A percentile compares a stretch with the other conserved stretches of the same genome.
Conservation (phyloP, 1,284 basidiomycete genomes). For the Volvariella surrecta region DNA sequence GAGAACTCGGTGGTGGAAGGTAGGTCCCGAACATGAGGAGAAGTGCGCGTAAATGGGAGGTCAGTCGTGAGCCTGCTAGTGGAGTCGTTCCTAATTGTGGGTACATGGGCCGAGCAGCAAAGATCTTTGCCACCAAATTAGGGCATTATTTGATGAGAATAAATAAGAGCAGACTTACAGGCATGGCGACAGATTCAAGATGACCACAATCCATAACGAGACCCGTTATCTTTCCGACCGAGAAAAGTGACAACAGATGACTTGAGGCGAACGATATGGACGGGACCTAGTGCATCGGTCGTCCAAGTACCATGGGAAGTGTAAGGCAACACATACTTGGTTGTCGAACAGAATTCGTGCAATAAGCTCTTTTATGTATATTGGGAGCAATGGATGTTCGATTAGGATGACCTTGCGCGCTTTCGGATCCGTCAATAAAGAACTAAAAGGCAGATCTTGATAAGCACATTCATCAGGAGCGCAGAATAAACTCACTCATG, state of each 20-base stretch:
- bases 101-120: conserved; percentile 79
- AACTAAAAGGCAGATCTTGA: conserved; percentile 18
- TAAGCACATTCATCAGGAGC: conserved; percentile 2
- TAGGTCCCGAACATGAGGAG: conserved; percentile 80
- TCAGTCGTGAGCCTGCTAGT: conserved; percentile 69
- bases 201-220: conserved; percentile 91
- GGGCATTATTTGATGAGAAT: conserved; percentile 1
- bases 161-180: conserved; percentile 63
- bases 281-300: conserved; percentile 53
- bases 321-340: conserved; percentile 47
- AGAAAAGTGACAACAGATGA: conserved; percentile 76
- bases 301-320: background rate
- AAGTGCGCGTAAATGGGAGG: conserved; percentile 69
- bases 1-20: conserved; percentile 64
- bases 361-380: conserved; percentile 82
- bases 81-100: conserved; percentile 77
- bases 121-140: conserved; percentile 51
- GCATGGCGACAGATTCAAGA: conserved; percentile 81
- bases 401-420: conserved; percentile 88
- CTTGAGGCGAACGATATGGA: conserved; percentile 89
- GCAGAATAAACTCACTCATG: conserved; percentile 59
- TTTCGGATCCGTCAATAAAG: conserved; percentile 88
- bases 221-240: conserved; percentile 84
- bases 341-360: conserved; percentile 87
- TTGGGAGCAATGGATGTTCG: conserved; percentile 83